Percentiles rank a stretch among this genome's conserved stretches.
These are phyloP conservation scores for Cercospora canescens DNA, from an alignment of 2,329 filamentous ascomycete species.

Conservation along the genomic window DNA sequence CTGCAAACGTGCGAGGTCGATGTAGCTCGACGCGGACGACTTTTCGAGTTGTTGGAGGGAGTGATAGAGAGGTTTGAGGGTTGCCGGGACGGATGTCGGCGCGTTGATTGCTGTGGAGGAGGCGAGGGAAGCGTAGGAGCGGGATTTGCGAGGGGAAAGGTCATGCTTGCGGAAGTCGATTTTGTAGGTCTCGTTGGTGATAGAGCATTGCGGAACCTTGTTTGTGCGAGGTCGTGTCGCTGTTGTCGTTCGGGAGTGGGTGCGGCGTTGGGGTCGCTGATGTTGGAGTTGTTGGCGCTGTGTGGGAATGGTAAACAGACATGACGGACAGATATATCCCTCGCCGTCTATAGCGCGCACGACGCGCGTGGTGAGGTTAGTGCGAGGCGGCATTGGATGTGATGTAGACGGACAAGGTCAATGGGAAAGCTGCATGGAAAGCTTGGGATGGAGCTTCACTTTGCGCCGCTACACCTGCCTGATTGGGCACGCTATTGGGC, in stretches of 20 bases:
- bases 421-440: background rate
- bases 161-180: background rate
- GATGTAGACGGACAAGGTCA: background rate
- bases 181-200: background rate
- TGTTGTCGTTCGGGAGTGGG: background rate
- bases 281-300: background rate
- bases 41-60: slow-evolving; percentile 62
- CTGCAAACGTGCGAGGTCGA: slow-evolving; percentile 70
- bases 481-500: background rate
- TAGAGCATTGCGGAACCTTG: background rate
- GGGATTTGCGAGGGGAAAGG: accelerated
- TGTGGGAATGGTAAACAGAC: slow-evolving; percentile 12
- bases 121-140: slow-evolving; percentile 31
- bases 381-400: slow-evolving; percentile 22
- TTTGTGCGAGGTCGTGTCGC: background rate
- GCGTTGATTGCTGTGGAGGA: slow-evolving; percentile 56
- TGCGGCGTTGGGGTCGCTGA: background rate
- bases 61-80: slow-evolving; percentile 58
- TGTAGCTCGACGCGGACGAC: slow-evolving; percentile 56
- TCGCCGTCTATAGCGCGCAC: slow-evolving; percentile 8
- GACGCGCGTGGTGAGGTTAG: slow-evolving; percentile 9
- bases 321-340: slow-evolving; percentile 28
- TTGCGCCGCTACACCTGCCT: slow-evolving; percentile 2
- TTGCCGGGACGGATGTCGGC: slow-evolving; percentile 53
- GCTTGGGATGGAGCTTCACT: background rate